phyloP scores from a whole-genome alignment of 2,329 filamentous ascomycete genomes.

The Chalaropsis thielavioides region DNA sequence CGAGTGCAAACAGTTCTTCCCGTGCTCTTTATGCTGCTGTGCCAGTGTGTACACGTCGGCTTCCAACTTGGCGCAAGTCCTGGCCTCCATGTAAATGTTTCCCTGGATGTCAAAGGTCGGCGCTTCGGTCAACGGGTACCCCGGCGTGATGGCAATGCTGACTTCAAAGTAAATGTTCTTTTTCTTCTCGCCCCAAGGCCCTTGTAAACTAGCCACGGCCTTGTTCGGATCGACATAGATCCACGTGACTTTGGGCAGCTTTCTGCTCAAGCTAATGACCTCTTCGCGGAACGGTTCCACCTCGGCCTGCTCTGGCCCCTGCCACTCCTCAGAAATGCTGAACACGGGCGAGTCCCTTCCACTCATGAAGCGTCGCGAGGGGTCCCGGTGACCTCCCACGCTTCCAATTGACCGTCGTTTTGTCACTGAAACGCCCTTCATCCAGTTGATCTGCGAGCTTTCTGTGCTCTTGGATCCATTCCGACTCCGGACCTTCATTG shows the following conservation, averaged over 20 bases:
- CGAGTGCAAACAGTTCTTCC: constrained; percentile 47
- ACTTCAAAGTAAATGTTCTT: constrained; percentile 48
- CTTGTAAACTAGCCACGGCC: constrained; percentile 21
- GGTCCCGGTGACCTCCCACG: constrained; percentile 7
- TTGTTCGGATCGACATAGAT: constrained; percentile 33
- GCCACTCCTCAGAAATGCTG: constrained; percentile 39
- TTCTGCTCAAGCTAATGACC: constrained; percentile 45
- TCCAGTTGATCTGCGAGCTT: constrained; percentile 50
- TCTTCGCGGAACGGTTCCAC: constrained; percentile 51
- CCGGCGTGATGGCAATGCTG: constrained; percentile 43
- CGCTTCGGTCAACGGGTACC: constrained; percentile 43
- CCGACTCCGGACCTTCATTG: constrained; percentile 42
- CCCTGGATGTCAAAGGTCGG: constrained; percentile 48
- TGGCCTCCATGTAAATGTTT: constrained; percentile 45
- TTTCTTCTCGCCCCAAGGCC: constrained; percentile 45
- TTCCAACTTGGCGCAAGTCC: constrained; percentile 32
- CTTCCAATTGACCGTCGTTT: constrained; percentile 25
- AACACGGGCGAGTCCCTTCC: constrained; percentile 38
- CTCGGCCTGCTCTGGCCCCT: constrained; percentile 27
- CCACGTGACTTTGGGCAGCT: constrained; percentile 50
- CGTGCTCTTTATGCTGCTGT: constrained; percentile 39
- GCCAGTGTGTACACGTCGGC: constrained; percentile 33
- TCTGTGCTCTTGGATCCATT: constrained; percentile 29
- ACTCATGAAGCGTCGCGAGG: constrained; percentile 32
- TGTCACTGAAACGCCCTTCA: constrained; percentile 46